phyloP scores from a whole-genome alignment of 129 eudicot species.

The Smallanthus sonchifolius region DNA sequence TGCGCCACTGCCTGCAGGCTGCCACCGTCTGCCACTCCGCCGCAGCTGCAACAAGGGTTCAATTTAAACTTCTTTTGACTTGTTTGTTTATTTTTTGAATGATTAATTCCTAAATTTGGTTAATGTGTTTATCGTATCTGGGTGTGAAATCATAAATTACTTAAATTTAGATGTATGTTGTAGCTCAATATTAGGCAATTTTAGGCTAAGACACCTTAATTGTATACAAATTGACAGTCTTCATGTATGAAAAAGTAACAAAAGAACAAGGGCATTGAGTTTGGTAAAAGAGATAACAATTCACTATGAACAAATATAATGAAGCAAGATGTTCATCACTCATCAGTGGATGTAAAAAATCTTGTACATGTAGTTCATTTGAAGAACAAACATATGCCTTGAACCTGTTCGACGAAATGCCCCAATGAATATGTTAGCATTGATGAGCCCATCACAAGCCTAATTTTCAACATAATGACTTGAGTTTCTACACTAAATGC shows the following conservation, averaged over 20 bases:
- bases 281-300: not conserved
- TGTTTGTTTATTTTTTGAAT: not conserved
- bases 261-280: not conserved
- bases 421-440: conserved; percentile 8
- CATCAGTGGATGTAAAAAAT: not conserved
- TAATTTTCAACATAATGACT: not conserved
- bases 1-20: too few relatives aligned
- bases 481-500: not conserved
- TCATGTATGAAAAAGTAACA: not conserved
- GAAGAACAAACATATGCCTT: not conserved
- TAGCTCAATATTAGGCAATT: not conserved
- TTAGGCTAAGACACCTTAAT: not conserved
- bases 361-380: not conserved
- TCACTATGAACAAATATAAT: not conserved
- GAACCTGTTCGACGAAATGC: conserved; percentile 30
- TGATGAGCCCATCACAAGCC: not conserved
- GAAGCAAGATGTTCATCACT: not conserved
- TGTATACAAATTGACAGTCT: not conserved
- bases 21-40: not conserved
- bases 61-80: not conserved
- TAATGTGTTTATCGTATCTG: not conserved
- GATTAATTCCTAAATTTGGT: not conserved
- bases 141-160: not conserved
- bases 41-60: not conserved
- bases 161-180: not conserved